These are phyloP conservation scores for Suhomyces ambrosiae DNA, from an alignment of 1,139 yeast genomes.

Conservation along the genomic window DNA sequence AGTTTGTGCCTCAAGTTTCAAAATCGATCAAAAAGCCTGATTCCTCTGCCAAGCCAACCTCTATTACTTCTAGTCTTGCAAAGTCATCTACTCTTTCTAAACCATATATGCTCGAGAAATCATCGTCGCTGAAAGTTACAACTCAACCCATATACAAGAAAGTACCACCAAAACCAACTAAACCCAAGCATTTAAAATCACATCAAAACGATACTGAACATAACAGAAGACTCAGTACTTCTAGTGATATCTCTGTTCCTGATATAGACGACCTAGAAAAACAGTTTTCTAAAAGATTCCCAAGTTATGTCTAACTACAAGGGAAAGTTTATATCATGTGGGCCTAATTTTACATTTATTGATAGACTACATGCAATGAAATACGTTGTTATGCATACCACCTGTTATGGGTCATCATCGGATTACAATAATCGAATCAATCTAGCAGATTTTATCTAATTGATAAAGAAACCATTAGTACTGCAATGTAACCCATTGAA, in stretches of 20 bases:
- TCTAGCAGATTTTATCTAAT: too few relatives aligned
- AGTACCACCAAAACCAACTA: slow-evolving; percentile 64
- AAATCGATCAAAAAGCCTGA: slow-evolving; percentile 9
- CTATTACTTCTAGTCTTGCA: too few relatives aligned
- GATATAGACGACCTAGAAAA: slow-evolving; percentile 60
- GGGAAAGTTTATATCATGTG: background rate
- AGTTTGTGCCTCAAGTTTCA: background rate
- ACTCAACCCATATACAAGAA: too few relatives aligned
- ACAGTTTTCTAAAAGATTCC: slow-evolving; percentile 55
- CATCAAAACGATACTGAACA: slow-evolving; percentile 10
- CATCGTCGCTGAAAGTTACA: too few relatives aligned
- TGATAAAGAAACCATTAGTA: too few relatives aligned
- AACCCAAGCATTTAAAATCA: slow-evolving; percentile 57
- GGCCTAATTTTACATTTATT: slow-evolving; percentile 7
- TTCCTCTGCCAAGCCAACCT: too few relatives aligned
- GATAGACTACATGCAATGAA: slow-evolving; percentile 5
- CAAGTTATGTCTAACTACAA: slow-evolving; percentile 46
- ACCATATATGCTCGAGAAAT: too few relatives aligned
- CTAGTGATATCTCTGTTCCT: slow-evolving; percentile 50
- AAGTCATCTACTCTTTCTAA: too few relatives aligned
- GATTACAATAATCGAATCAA: too few relatives aligned
- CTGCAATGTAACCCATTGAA: too few relatives aligned
- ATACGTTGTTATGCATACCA: background rate
- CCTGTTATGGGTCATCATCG: too few relatives aligned
- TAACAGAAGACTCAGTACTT: slow-evolving; percentile 34